Conservation (phyloP, 2,329 filamentous ascomycete genomes). For the Tolypocladium tundrense region DNA sequence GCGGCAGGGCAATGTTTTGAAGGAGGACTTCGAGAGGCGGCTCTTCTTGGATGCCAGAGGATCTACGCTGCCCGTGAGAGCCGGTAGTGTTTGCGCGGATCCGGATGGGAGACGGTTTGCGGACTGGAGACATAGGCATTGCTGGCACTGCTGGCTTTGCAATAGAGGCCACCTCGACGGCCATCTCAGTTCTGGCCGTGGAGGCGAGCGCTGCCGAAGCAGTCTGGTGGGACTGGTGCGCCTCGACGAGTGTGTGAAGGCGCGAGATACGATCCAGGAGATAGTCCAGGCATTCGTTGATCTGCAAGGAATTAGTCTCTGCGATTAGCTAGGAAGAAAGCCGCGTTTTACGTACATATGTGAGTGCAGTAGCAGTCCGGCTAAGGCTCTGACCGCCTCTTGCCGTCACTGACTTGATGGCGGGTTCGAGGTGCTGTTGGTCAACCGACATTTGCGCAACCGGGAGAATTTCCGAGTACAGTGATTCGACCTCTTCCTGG, state of each 20-base stretch:
- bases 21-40: constrained; percentile 37
- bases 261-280: constrained; percentile 35
- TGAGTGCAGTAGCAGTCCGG: constrained; percentile 34
- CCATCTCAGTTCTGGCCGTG: constrained; percentile 34
- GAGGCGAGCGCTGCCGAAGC: constrained; percentile 27
- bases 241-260: constrained; percentile 30
- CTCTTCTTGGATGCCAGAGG: constrained; percentile 25
- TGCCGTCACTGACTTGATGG: constrained; percentile 34
- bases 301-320: constrained; percentile 23
- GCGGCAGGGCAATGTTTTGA: constrained; percentile 32
- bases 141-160: constrained; percentile 12
- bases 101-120: constrained; percentile 24
- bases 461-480: constrained; percentile 59
- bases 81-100: constrained; percentile 16
- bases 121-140: constrained; percentile 23
- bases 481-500: constrained; percentile 56
- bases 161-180: constrained; percentile 10
- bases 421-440: constrained; percentile 55
- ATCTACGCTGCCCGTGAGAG: constrained; percentile 21
- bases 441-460: constrained; percentile 63
- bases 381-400: constrained; percentile 32
- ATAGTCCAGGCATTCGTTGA: constrained; percentile 41
- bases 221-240: constrained; percentile 34
- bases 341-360: constrained; percentile 34
- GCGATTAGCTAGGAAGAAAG: not conserved